These are phyloP conservation scores for Colletotrichum sojae DNA, from an alignment of 2,329 filamentous ascomycete genomes.

Conservation along the genomic window DNA sequence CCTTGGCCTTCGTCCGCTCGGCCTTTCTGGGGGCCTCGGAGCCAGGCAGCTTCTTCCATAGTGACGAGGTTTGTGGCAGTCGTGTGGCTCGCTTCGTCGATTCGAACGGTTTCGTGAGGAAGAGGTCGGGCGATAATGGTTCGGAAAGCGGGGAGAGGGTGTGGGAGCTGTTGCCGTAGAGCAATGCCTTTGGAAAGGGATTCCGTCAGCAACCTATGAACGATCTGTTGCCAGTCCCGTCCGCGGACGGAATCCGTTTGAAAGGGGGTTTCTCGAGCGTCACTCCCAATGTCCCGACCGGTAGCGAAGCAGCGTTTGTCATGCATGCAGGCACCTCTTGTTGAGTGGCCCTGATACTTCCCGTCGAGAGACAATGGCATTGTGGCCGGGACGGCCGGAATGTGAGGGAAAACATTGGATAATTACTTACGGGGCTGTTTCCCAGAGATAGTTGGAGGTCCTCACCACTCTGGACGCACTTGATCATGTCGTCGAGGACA, in stretches of 20 bases:
- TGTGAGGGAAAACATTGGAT: slow-evolving; percentile 5
- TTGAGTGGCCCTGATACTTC: background rate
- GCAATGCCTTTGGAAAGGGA: slow-evolving; percentile 60
- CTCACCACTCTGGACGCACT: slow-evolving; percentile 69
- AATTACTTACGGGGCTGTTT: slow-evolving; percentile 68
- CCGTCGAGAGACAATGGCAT: slow-evolving; percentile 30
- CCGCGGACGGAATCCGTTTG: background rate
- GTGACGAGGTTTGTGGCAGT: slow-evolving; percentile 65
- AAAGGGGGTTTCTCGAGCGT: background rate
- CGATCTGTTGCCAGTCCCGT: background rate
- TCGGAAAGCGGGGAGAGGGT: slow-evolving; percentile 60
- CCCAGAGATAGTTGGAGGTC: slow-evolving; percentile 71
- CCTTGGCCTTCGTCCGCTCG: slow-evolving; percentile 48
- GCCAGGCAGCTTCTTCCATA: slow-evolving; percentile 57
- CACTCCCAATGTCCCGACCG: slow-evolving; percentile 5
- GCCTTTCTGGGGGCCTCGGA: slow-evolving; percentile 49
- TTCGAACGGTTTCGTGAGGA: slow-evolving; percentile 66
- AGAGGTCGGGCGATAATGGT: slow-evolving; percentile 69
- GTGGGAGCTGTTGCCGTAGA: slow-evolving; percentile 67
- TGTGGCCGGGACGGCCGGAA: slow-evolving; percentile 7
- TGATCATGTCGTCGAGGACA: slow-evolving; percentile 74
- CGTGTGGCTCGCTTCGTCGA: slow-evolving; percentile 61
- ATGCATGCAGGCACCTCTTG: slow-evolving; percentile 19
- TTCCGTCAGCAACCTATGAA: slow-evolving; percentile 16
- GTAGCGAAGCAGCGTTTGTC: slow-evolving; percentile 21